Conservation (phyloP, 345 rosid species). For the Dipteronia sinensis region DNA sequence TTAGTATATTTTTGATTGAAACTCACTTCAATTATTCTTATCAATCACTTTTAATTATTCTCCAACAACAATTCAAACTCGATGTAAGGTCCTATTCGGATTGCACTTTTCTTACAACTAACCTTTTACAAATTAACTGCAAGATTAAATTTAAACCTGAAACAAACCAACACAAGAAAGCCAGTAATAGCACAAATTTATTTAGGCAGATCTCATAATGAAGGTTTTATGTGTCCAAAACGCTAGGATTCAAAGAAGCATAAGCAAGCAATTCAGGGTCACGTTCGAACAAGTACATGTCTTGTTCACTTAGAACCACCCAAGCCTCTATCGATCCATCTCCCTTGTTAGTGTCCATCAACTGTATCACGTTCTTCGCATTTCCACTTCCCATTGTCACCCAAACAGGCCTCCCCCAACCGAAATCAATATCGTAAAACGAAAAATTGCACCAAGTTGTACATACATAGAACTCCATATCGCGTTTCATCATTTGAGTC, state of each 20-base stretch:
- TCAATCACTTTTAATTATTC: too few species aligned
- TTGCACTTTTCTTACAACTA: too few species aligned
- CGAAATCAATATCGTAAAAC: slow-evolving; percentile 37
- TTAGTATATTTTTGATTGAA: too few species aligned
- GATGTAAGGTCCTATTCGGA: too few species aligned
- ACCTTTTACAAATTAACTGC: too few species aligned
- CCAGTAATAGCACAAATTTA: too few species aligned
- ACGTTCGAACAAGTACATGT: slow-evolving; percentile 38
- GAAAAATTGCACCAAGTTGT: slow-evolving; percentile 26
- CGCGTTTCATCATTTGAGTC: not conserved
- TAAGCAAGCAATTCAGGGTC: slow-evolving; percentile 42
- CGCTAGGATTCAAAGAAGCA: slow-evolving; percentile 42
- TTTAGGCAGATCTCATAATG: too few species aligned
- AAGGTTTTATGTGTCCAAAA: not conserved
- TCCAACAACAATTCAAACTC: too few species aligned
- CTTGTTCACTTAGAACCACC: slow-evolving; percentile 42
- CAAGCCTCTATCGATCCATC: slow-evolving; percentile 52
- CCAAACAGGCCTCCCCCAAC: slow-evolving; percentile 54
- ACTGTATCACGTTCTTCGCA: slow-evolving; percentile 20
- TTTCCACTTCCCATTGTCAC: slow-evolving; percentile 11
- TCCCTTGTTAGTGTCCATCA: slow-evolving; percentile 36
- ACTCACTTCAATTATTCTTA: too few species aligned
- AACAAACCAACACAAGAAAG: too few species aligned
- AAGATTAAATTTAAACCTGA: too few species aligned
- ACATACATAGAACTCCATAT: slow-evolving; percentile 24